Conservation (phyloP, 2,329 filamentous ascomycete genomes). For the Fragosphaeria purpurea region DNA sequence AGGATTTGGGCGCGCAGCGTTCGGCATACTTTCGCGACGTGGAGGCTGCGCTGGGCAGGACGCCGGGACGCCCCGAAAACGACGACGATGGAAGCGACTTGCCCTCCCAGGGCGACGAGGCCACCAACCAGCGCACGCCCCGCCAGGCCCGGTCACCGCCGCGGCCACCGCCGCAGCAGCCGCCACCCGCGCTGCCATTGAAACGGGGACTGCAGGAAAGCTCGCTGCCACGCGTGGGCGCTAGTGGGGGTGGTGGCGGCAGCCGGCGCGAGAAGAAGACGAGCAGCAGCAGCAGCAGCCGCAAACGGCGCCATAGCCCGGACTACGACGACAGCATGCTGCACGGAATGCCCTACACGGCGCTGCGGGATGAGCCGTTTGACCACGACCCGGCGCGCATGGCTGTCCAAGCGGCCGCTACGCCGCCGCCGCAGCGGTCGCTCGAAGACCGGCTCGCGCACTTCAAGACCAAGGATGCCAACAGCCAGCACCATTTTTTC, state of each 20-base stretch:
- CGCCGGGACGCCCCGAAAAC: constrained; percentile 8
- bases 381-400: constrained; percentile 45
- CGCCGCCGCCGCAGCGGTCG: constrained; percentile 26
- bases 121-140: constrained; percentile 17
- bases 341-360: constrained; percentile 41
- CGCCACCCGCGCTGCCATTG: constrained; percentile 11
- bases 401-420: constrained; percentile 25
- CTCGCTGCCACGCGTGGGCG: constrained; percentile 10
- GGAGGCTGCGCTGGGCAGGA: constrained; percentile 10
- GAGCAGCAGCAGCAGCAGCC: constrained; percentile 12
- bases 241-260: neutral
- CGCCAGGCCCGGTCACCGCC: constrained; percentile 8
- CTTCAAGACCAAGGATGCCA: constrained; percentile 34
- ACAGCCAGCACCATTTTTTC: constrained; percentile 38
- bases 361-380: constrained; percentile 42
- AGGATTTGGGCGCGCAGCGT: constrained; percentile 18
- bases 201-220: constrained; percentile 16
- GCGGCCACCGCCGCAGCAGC: constrained; percentile 2
- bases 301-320: constrained; percentile 33
- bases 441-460: constrained; percentile 40
- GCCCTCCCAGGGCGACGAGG: constrained; percentile 19
- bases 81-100: constrained; percentile 19
- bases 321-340: constrained; percentile 49
- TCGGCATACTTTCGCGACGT: constrained; percentile 19
- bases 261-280: constrained; percentile 8